Conservation (phyloP, 441 rosid genomes). For the Euphorbia celastroides region DNA sequence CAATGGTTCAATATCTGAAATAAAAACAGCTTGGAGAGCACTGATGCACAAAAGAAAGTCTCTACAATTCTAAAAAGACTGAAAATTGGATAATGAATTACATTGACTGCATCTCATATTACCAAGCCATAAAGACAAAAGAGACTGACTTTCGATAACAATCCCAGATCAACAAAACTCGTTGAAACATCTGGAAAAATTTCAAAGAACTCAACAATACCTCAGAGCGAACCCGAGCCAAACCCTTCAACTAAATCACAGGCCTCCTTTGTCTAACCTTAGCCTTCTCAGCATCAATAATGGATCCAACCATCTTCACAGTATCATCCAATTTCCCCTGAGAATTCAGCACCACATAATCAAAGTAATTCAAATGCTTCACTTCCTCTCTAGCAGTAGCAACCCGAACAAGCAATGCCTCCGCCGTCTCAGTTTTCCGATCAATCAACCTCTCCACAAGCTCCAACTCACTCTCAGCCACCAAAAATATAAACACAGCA, state of each 20-base stretch:
- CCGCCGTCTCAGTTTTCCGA: conserved; percentile 75
- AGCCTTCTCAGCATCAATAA: conserved; percentile 91
- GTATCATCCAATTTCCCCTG: conserved; percentile 73
- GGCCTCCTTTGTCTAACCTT: conserved; percentile 62
- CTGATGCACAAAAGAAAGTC: not conserved
- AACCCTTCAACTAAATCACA: conserved; percentile 36
- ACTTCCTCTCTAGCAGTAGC: conserved; percentile 84
- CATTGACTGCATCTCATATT: not conserved
- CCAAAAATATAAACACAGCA: conserved; percentile 71
- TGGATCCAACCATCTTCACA: conserved; percentile 56
- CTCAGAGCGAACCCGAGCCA: conserved; percentile 7
- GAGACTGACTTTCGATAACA: not conserved
- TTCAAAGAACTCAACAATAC: conserved; percentile 13
- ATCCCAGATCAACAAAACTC: not conserved
- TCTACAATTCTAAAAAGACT: too few relatives aligned
- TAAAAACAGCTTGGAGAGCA: not conserved
- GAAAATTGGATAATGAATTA: not conserved
- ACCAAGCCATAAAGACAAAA: not conserved
- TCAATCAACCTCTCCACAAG: conserved; percentile 82
- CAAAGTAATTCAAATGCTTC: conserved; percentile 56
- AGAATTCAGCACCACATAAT: conserved; percentile 78
- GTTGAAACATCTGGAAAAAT: not conserved
- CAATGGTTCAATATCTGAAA: not conserved
- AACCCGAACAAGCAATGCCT: conserved; percentile 70
- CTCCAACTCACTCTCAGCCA: conserved; percentile 78